Evolutionary conservation across 768 basidiomycete species (phyloP).

Genomic region (Royoungia palumana): DNA sequence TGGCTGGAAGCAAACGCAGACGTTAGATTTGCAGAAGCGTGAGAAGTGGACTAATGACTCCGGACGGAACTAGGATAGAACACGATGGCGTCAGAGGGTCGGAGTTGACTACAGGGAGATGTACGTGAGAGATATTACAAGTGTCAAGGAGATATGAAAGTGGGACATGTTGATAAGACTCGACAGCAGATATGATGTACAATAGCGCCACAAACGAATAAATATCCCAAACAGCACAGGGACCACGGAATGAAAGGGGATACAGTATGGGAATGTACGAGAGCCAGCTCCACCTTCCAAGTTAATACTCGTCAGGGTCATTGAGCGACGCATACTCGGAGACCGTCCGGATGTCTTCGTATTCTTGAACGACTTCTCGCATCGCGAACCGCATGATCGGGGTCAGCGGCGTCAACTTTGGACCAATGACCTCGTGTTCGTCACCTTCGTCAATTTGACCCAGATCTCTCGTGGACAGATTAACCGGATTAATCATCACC

Average conservation of each 20-base stretch:
- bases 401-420: constrained; percentile 71
- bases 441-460: constrained; percentile 49
- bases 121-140: constrained; percentile 6
- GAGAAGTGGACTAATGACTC: not conserved
- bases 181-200: not conserved
- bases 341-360: constrained; percentile 68
- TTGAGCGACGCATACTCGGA: constrained; percentile 76
- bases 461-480: constrained; percentile 40
- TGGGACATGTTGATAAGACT: not conserved
- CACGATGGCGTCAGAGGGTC: not conserved
- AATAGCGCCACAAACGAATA: constrained; percentile 6
- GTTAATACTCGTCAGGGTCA: constrained; percentile 68
- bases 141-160: no score
- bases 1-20: constrained; percentile 93
- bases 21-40: constrained; percentile 74
- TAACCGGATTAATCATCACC: constrained; percentile 38
- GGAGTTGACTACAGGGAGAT: not conserved
- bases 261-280: not conserved
- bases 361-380: constrained; percentile 80
- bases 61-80: not conserved
- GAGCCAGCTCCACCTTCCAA: constrained; percentile 10
- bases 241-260: not conserved
- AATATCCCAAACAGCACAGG: constrained; percentile 3
- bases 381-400: constrained; percentile 84
- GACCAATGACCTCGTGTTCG: constrained; percentile 60